Conservation (phyloP, 148 eudicot genomes). For the Linanthus parryae region DNA sequence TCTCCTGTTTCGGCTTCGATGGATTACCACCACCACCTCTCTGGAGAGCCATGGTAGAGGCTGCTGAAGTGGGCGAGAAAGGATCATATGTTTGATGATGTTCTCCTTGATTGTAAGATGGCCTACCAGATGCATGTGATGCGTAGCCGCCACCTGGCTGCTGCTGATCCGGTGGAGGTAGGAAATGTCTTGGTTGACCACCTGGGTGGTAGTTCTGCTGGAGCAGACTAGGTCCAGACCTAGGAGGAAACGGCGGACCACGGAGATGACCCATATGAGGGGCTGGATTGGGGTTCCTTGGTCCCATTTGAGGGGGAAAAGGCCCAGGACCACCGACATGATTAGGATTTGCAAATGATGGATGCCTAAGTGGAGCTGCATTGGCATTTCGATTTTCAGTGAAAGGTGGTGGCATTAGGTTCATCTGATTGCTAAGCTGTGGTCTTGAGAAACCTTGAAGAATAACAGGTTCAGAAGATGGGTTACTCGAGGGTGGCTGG, state of each 20-base stretch:
- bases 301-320: slow-evolving; percentile 38
- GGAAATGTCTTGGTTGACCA: slow-evolving; percentile 27
- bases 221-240: slow-evolving; percentile 34
- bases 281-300: slow-evolving; percentile 36
- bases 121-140: slow-evolving; percentile 11
- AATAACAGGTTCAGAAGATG: slow-evolving; percentile 25
- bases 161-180: slow-evolving; percentile 33
- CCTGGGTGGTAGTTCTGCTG: slow-evolving; percentile 35
- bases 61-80: slow-evolving; percentile 67
- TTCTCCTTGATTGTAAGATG: slow-evolving; percentile 25
- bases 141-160: slow-evolving; percentile 17
- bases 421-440: slow-evolving; percentile 32
- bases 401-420: slow-evolving; percentile 14
- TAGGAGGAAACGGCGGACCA: slow-evolving; percentile 25
- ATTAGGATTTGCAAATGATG: slow-evolving; percentile 14
- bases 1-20: slow-evolving; percentile 42
- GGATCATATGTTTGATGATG: slow-evolving; percentile 84
- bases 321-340: slow-evolving; percentile 29
- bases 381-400: slow-evolving; percentile 12
- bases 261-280: slow-evolving; percentile 20
- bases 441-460: slow-evolving; percentile 55
- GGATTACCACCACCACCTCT: slow-evolving; percentile 40
- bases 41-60: slow-evolving; percentile 33
- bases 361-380: slow-evolving; percentile 16
- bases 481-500: slow-evolving; percentile 32